Evolutionary conservation across 2,329 filamentous ascomycete genomes (phyloP), one percentile per base, ranked within the genome.

Genomic region (Aspergillus udagawae): DNA sequence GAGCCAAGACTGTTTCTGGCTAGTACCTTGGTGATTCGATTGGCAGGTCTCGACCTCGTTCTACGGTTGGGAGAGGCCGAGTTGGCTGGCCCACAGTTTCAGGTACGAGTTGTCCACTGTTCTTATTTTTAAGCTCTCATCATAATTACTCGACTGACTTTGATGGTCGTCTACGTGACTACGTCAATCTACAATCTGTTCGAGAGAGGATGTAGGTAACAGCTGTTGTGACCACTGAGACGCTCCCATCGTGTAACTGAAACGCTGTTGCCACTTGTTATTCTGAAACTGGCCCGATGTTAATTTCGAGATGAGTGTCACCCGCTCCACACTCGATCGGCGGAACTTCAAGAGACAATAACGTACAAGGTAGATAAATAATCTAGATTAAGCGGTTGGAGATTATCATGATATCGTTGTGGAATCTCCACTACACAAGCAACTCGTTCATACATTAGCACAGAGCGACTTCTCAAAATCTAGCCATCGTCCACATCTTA

Each of bases 401-500:
- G 8, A 20, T 1, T 9, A 23, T 23, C 42, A 45, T 21, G 21
- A 10, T 10, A 23, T 8, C 8, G 8, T 10, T 9, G n/a, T 23
- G n/a, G 14, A 17, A 25, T 47, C 27, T 27, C 44, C 4, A 27
- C 12, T 7, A 25, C 8, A 6, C 14, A 25, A 27, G 1, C 3
- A 17, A 12, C 14, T 23, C 9, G 14, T 47, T 47, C 44, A 47
- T 47, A 25, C 12, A 23, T 47, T 23, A 17, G 21, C 61, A 82
- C 66, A 62, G 67, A 74, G 59, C 72, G 63, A 61, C 54, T 56
- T 77, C 70, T 86, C 83, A 59, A 92, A 69, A 70, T 95, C 90
- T 20, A 80, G 70, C 91, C 92, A 96, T 63, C 91, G 81, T 14
- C 90, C 88, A 49, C 76, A 82, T 61, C 91, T 83, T 73, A 92